These are phyloP conservation scores for Asterochloris sp. DNA, from an alignment of 139 green algal species.

Conservation along the genomic window DNA sequence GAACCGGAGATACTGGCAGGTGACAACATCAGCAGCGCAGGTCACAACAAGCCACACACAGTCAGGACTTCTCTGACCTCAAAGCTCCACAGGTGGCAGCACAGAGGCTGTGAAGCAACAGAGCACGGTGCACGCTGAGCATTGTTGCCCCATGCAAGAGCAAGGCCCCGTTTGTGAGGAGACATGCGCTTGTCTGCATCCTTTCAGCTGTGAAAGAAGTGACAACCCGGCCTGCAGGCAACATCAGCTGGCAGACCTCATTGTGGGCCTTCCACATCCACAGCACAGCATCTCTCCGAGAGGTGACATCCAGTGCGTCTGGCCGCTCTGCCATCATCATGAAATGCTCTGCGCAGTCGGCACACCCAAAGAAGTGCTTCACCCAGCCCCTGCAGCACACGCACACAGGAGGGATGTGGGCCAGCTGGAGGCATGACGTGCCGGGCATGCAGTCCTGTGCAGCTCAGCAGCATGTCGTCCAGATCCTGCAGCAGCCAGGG, in stretches of 20 bases:
- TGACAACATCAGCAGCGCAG: no score
- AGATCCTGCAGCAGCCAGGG: not conserved
- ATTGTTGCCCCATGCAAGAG: not conserved
- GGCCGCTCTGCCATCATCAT: conserved; percentile 26
- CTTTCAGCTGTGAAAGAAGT: not conserved
- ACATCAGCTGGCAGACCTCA: conserved; percentile 27
- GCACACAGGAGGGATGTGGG: not conserved
- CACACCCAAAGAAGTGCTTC: conserved; percentile 53
- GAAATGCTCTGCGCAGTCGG: conserved; percentile 55
- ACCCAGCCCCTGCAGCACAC: conserved; percentile 37
- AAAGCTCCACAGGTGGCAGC: not conserved
- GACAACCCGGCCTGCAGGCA: no score
- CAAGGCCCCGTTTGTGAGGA: not conserved
- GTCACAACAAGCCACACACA: no score
- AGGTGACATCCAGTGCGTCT: conserved; percentile 37
- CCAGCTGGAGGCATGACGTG: not conserved
- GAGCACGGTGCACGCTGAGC: not conserved
- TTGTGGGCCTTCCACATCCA: conserved; percentile 85
- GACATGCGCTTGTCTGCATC: not conserved
- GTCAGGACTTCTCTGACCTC: not conserved
- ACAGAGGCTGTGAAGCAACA: not conserved
- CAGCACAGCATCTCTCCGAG: conserved; percentile 45
- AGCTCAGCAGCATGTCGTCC: not conserved
- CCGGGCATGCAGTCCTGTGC: not conserved
- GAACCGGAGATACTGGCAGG: no score